phyloP scores from a whole-genome alignment of 306 rosid species.

The Canavalia gladiata region DNA sequence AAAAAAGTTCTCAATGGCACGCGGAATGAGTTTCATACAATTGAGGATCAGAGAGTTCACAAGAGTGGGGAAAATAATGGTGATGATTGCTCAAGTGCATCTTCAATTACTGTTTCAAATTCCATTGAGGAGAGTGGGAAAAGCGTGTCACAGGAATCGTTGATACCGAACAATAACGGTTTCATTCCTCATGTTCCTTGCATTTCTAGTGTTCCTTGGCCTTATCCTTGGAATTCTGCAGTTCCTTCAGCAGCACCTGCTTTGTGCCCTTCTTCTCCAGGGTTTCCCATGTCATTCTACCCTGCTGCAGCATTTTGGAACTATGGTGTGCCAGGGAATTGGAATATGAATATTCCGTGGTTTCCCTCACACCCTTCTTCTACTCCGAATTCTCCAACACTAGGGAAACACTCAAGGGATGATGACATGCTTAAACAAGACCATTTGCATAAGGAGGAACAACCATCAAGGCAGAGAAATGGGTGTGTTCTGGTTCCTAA shows the following conservation, averaged over 20 bases:
- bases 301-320: constrained; percentile 71
- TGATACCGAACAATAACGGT: constrained; percentile 53
- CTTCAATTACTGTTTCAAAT: constrained; percentile 65
- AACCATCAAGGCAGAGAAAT: constrained; percentile 58
- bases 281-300: constrained; percentile 73
- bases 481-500: constrained; percentile 83
- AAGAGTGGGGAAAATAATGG: constrained; percentile 57
- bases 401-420: constrained; percentile 80
- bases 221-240: constrained; percentile 72
- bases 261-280: constrained; percentile 63
- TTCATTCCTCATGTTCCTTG: constrained; percentile 66
- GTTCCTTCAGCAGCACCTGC: constrained; percentile 58
- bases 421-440: constrained; percentile 50
- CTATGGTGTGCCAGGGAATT: constrained; percentile 60
- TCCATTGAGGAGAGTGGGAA: constrained; percentile 61
- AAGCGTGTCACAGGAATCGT: constrained; percentile 51
- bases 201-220: constrained; percentile 79
- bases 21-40: constrained; percentile 56
- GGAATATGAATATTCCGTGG: constrained; percentile 73
- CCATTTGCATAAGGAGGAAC: constrained; percentile 50
- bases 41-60: constrained; percentile 48
- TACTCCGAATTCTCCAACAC: constrained; percentile 52
- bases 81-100: constrained; percentile 65
- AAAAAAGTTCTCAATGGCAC: constrained; percentile 52
- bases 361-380: constrained; percentile 56